Evolutionary conservation across 73 alveolate species (phyloP).

Genomic region (Tetrahymena borealis): DNA sequence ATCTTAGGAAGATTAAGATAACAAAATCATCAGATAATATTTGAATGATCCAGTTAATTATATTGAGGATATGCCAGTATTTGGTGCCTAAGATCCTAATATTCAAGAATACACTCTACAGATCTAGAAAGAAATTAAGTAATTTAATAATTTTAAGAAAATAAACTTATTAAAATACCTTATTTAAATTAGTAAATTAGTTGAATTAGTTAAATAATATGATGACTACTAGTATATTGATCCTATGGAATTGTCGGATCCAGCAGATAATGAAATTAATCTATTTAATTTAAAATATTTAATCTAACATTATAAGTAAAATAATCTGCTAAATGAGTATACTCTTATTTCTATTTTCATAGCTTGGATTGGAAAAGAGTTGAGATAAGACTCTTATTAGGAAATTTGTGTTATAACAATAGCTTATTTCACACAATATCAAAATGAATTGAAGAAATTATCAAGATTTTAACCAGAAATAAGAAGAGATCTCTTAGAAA

Average conservation of each 20-base stretch:
- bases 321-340: background rate
- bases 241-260: background rate
- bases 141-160: background rate
- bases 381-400: background rate
- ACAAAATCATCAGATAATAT: background rate
- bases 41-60: background rate
- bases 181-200: background rate
- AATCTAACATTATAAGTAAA: background rate
- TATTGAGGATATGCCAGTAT: background rate
- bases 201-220: background rate
- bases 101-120: background rate
- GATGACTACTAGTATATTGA: background rate
- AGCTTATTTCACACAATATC: background rate
- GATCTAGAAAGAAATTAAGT: background rate
- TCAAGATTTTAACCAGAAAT: background rate
- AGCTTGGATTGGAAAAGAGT: background rate
- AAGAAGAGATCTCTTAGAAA: background rate
- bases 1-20: background rate
- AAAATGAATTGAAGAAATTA: background rate
- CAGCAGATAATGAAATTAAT: background rate
- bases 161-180: background rate
- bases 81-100: background rate
- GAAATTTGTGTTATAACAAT: background rate
- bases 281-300: background rate
- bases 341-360: background rate